Conservation (phyloP, 2,329 filamentous ascomycete genomes). For the Myriosclerotinia scirpicola region DNA sequence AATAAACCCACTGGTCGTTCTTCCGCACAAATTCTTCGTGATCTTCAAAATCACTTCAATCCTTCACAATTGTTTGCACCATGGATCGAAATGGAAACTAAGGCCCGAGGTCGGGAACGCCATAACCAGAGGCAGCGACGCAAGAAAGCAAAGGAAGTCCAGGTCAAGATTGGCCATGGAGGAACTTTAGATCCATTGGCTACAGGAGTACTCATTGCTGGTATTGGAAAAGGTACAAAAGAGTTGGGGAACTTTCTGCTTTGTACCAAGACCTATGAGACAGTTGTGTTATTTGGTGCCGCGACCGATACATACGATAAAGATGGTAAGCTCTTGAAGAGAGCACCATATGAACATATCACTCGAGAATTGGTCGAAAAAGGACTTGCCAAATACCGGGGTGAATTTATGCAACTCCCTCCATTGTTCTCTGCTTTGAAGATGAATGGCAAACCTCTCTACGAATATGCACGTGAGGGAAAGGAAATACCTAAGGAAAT, state of each 20-base stretch:
- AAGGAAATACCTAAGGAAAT: slow-evolving; percentile 85
- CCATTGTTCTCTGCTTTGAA: slow-evolving; percentile 91
- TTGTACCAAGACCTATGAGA: slow-evolving; percentile 93
- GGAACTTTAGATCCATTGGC: slow-evolving; percentile 93
- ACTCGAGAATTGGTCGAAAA: slow-evolving; percentile 77
- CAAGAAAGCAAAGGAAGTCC: slow-evolving; percentile 58
- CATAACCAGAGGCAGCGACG: slow-evolving; percentile 57
- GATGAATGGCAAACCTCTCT: slow-evolving; percentile 89
- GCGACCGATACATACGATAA: slow-evolving; percentile 92
- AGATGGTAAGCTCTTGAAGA: slow-evolving; percentile 77
- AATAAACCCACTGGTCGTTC: slow-evolving; percentile 87
- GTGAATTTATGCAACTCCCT: slow-evolving; percentile 84
- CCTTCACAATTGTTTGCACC: slow-evolving; percentile 77
- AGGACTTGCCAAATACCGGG: slow-evolving; percentile 72
- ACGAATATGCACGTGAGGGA: slow-evolving; percentile 92
- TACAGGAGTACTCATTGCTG: slow-evolving; percentile 87
- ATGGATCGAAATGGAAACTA: slow-evolving; percentile 65
- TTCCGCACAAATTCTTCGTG: slow-evolving; percentile 87
- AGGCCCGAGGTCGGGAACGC: slow-evolving; percentile 55
- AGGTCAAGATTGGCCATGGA: slow-evolving; percentile 94
- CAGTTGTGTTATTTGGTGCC: slow-evolving; percentile 83
- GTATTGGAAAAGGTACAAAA: slow-evolving; percentile 87
- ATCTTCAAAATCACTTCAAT: slow-evolving; percentile 82
- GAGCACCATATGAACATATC: slow-evolving; percentile 75
- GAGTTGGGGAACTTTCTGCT: slow-evolving; percentile 72